A percentile compares a stretch with the other conserved stretches of the same genome.
Evolutionary conservation across 2,329 filamentous ascomycete genomes (phyloP).

Genomic region (Neurospora crassa): DNA sequence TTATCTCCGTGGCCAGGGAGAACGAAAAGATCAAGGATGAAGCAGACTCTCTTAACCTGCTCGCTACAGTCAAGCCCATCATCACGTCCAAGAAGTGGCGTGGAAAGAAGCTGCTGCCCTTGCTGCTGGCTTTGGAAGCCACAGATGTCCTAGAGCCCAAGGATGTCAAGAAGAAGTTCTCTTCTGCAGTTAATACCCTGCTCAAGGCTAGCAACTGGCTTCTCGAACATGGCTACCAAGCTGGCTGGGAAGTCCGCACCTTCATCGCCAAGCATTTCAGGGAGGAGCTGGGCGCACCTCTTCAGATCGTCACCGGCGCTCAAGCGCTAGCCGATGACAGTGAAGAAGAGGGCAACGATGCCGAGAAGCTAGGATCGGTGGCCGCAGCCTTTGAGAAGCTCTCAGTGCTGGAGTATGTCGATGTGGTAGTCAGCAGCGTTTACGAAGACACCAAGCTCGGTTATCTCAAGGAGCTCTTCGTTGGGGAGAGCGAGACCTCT

Average conservation of each 20-base stretch:
- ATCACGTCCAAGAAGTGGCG: slow-evolving; percentile 8
- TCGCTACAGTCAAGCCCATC: slow-evolving; percentile 3
- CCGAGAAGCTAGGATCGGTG: slow-evolving; percentile 19
- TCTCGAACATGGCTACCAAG: slow-evolving; percentile 11
- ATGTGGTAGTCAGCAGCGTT: slow-evolving; percentile 16
- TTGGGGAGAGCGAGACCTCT: slow-evolving; percentile 21
- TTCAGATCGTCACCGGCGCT: slow-evolving; percentile 24
- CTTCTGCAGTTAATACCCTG: slow-evolving; percentile 5
- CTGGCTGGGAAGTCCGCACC: slow-evolving; percentile 36
- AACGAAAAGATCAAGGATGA: not conserved
- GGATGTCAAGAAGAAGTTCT: slow-evolving; percentile 7
- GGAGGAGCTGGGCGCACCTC: slow-evolving; percentile 22
- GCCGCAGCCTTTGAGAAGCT: slow-evolving; percentile 21
- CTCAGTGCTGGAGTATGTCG: slow-evolving; percentile 20
- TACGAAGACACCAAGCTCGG: slow-evolving; percentile 22
- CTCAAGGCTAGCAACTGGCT: slow-evolving; percentile 16
- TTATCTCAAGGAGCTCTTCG: slow-evolving; percentile 31
- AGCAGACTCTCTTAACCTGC: slow-evolving; percentile 5
- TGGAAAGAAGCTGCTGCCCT: slow-evolving; percentile 8
- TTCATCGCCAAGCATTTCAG: slow-evolving; percentile 32
- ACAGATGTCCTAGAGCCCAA: slow-evolving; percentile 13
- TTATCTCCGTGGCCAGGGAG: slow-evolving; percentile 8
- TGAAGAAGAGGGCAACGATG: not conserved
- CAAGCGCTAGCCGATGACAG: slow-evolving; percentile 7
- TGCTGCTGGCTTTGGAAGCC: slow-evolving; percentile 17